phyloP scores from a whole-genome alignment of 305 asterid genomes.

The Striga hermonthica region DNA sequence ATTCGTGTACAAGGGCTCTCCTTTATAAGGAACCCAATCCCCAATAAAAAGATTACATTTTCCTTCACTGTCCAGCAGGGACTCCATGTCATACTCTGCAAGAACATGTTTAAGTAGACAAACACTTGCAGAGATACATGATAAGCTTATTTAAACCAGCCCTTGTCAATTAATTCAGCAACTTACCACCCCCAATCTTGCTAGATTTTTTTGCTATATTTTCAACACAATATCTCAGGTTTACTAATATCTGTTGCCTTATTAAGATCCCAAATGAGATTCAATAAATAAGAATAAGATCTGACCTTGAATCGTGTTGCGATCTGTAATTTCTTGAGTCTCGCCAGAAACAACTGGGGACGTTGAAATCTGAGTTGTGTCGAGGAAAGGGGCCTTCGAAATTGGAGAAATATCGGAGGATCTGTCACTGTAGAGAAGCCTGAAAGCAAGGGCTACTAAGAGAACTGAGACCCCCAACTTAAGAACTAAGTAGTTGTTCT shows the following conservation, averaged over 20 bases:
- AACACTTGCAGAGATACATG: constrained; percentile 1
- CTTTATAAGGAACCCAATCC: constrained; percentile 64
- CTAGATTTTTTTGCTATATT: too few relatives aligned
- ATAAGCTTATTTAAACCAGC: too few relatives aligned
- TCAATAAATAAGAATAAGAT: constrained; percentile 21
- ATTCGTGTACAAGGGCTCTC: constrained; percentile 71
- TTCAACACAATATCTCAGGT: too few relatives aligned
- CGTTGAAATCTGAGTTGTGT: constrained; percentile 29
- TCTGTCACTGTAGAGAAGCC: constrained; percentile 40
- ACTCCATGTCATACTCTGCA: constrained; percentile 30
- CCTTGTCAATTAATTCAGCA: background rate
- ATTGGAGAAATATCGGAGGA: constrained; percentile 42
- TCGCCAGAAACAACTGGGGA: constrained; percentile 28
- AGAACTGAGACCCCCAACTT: constrained; percentile 58
- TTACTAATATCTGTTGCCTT: background rate
- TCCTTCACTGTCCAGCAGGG: constrained; percentile 33
- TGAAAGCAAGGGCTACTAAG: constrained; percentile 49
- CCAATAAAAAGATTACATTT: constrained; percentile 63
- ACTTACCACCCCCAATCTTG: background rate
- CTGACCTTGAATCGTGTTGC: constrained; percentile 42
- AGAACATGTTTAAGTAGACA: background rate
- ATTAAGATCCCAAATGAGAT: background rate
- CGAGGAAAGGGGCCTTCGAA: constrained; percentile 38
- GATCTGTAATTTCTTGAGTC: constrained; percentile 29
- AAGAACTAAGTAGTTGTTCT: constrained; percentile 43